Evolutionary conservation across 2,329 filamentous ascomycete genomes (phyloP), one percentile per base, ranked within the genome.

Genomic region (Fusarium burgessii): DNA sequence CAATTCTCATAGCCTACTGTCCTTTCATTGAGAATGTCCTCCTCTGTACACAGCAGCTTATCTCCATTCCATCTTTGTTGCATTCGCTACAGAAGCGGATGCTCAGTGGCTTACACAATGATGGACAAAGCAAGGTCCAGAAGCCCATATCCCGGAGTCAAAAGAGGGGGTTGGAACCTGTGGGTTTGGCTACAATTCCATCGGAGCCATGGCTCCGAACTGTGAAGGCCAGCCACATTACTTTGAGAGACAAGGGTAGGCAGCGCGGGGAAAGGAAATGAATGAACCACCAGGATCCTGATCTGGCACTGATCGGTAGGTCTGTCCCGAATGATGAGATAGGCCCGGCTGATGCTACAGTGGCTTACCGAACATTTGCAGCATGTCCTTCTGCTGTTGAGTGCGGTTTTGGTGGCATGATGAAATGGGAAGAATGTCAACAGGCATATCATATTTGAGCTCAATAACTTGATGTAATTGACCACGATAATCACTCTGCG

Each of bases 321-420:
- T 13, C 11, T 2, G 5, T 14, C 18, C 49, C 23, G 2, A 4
- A 9, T 17, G 23, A 4, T 20, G 6, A 7, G 6, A 40, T 6
- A 10, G 7, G 18, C 12, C 38, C 23, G 35, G 23, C 10, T 27
- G n/a, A 41, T 17, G 18, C 8, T 50, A 11, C 13, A 6, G 3
- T 17, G 3, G 10, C 36, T n/a, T 38, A n/a, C 36, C 36, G 36
- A 38, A 17, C 4, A n/a, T 2, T 14, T 5, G 20, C 14, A 23
- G 23, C 23, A 23, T 23, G 23, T 23, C 5, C 47, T 13, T 17
- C 13, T 15, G 5, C 2, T 4, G 11, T 12, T 8, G 47, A 27
- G n/a, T 9, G 9, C 12, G 9, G n/a, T n/a, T n/a, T 4, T 12
- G n/a, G 1, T 15, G n/a, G 1, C 14, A 1, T 6, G 7, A n/a